Percentiles rank a stretch among this genome's conserved stretches.
Conservation (phyloP, 106 monocot species). For the Agapanthus africanus region DNA sequence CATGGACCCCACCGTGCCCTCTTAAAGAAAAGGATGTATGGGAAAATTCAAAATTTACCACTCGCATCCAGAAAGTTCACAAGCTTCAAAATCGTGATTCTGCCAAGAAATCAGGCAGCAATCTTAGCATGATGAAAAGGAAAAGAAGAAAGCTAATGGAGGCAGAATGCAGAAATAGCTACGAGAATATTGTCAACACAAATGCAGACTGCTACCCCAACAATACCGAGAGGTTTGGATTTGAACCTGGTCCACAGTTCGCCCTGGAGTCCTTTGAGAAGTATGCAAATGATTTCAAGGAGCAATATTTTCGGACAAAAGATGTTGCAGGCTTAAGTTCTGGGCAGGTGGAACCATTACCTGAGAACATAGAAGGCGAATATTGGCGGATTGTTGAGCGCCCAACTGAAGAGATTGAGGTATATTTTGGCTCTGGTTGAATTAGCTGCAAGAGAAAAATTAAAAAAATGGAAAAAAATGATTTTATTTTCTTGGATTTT, state of each 20-base stretch:
- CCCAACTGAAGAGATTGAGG: conserved; percentile 80
- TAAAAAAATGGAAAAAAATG: too few species aligned
- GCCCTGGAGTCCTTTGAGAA: conserved; percentile 55
- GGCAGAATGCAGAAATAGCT: conserved; percentile 13
- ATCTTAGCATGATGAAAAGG: conserved; percentile 24
- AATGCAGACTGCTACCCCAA: conserved; percentile 16
- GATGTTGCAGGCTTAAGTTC: conserved; percentile 9
- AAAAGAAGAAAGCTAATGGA: conserved; percentile 49
- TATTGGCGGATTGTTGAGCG: conserved; percentile 75
- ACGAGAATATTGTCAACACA: conserved; percentile 12
- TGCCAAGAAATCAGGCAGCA: conserved; percentile 23
- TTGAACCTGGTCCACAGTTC: conserved; percentile 59
- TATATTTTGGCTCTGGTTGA: conserved; percentile 8
- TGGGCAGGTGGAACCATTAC: conserved; percentile 33
- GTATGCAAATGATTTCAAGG: conserved; percentile 65
- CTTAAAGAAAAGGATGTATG: conserved; percentile 63
- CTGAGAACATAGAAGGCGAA: conserved; percentile 65
- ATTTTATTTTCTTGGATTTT: background rate
- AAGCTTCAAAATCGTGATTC: conserved; percentile 83
- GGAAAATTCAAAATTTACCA: conserved; percentile 63
- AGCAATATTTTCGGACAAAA: conserved; percentile 41
- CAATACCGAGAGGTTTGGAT: conserved; percentile 51
- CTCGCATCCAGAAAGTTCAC: conserved; percentile 64
- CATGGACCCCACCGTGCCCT: conserved; percentile 60
- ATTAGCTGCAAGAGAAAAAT: too few species aligned